Base-by-base conservation (phyloP, 1,139 yeast genomes). In the Arxiozyma slooffiae region DNA sequence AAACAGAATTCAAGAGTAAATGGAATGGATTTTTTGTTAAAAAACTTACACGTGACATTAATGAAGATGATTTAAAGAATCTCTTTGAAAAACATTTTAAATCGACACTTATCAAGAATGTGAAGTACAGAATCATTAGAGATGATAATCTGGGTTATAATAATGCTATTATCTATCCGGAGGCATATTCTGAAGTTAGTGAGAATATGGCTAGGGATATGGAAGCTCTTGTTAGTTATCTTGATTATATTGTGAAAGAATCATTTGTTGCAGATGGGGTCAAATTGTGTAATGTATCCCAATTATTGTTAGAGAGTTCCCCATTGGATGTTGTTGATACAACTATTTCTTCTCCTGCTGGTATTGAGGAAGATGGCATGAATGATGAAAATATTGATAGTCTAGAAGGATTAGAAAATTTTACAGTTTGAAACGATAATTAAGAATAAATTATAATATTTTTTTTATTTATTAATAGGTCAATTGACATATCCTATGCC, bases 11-110 rank as follows among this genome's bases (percentile, higher is more conserved):
- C 14, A 38, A 38, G 18, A 45, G 36, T 45, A 37, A 53, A 16
- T 55, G 50, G 64, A 83, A 83, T 64, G 80, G 85, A 0, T 67
- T 83, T 48, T 57, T 78, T 7, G 72, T 84, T 21, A 71, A 71
- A 47, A 82, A 80, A 53, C 71, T 78, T 2, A 76, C 78, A 46
- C 71, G 76, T 48, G 86, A 85, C 0, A 71, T 78, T 3, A 73
- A 80, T 0, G 69, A 67, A 50, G 75, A 72, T 9, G 77, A 74
- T 34, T 53, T 80, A 14, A 75, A 71, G 49, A 63, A 57, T 0
- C 68, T 70, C 11, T 61, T 78, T 30, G 53, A 54, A 48, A 62
- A 48, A 47, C 68, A 26, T 56, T 68, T 58, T 54, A 59, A 47
- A 56, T 60, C 52, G 51, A 55, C 69, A 55, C 51, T 53, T 41